Evolutionary conservation across 495 filamentous ascomycete genomes (phyloP).

Genomic region (Staphylotrichum tortipilum): DNA sequence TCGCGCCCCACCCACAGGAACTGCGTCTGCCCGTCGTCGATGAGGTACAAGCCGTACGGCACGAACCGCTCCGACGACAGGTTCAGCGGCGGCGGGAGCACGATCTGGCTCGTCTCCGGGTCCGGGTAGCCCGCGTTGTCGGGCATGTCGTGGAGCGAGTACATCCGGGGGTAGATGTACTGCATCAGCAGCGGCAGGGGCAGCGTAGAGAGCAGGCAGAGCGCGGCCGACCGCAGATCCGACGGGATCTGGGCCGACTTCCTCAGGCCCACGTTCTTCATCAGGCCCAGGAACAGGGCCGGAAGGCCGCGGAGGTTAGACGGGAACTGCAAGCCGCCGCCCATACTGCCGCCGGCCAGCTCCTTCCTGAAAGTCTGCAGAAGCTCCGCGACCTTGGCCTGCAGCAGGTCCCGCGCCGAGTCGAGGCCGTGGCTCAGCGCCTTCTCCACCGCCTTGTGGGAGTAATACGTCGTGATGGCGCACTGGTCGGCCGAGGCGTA

Average conservation of each 20-base stretch:
- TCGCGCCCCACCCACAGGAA: constrained; percentile 96
- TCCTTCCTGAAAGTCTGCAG: constrained; percentile 95
- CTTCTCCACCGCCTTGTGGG: constrained; percentile 93
- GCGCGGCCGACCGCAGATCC: constrained; percentile 86
- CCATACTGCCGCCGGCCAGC: constrained; percentile 89
- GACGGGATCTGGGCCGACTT: constrained; percentile 95
- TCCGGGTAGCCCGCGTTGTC: constrained; percentile 82
- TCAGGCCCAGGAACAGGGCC: constrained; percentile 83
- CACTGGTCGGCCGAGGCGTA: constrained; percentile 93
- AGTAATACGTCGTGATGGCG: constrained; percentile 89
- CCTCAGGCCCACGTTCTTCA: constrained; percentile 91
- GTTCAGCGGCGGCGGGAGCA: constrained; percentile 77
- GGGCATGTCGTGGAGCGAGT: constrained; percentile 98
- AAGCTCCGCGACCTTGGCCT: constrained; percentile 85
- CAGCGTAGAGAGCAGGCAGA: constrained; percentile 86
- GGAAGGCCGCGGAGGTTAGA: constrained; percentile 82
- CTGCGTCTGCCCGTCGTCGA: constrained; percentile 94
- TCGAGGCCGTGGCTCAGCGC: constrained; percentile 79
- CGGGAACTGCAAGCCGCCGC: constrained; percentile 88
- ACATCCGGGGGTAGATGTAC: constrained; percentile 91
- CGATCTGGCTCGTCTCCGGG: constrained; percentile 73
- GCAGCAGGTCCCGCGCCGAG: constrained; percentile 78
- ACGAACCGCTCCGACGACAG: constrained; percentile 79
- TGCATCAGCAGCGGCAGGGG: constrained; percentile 88
- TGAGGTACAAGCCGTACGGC: constrained; percentile 92